Evolutionary conservation across 2,329 filamentous ascomycete species (phyloP).

Genomic region (Xylaria digitata): DNA sequence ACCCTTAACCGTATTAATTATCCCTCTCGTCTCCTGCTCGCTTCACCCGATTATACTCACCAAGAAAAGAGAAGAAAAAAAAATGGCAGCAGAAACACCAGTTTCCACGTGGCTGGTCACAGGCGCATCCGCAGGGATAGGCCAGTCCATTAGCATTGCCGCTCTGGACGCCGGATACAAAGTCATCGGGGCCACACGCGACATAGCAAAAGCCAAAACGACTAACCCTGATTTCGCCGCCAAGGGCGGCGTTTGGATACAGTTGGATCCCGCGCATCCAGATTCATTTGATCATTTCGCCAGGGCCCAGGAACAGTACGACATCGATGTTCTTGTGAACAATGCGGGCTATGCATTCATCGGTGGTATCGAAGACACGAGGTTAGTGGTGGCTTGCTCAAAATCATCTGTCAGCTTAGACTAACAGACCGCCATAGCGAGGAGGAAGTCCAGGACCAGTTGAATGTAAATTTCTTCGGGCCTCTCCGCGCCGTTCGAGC

Average conservation of each 20-base stretch:
- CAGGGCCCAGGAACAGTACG: conserved; percentile 32
- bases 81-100: conserved; percentile 15
- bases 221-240: conserved; percentile 40
- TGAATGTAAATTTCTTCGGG: conserved; percentile 67
- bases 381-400: conserved; percentile 28
- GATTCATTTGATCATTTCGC: conserved; percentile 41
- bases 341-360: conserved; percentile 48
- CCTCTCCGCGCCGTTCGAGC: conserved; percentile 61
- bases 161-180: conserved; percentile 54
- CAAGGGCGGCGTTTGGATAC: conserved; percentile 44
- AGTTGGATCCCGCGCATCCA: conserved; percentile 45
- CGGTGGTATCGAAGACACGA: conserved; percentile 48
- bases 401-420: not conserved
- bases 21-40: not conserved
- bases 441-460: conserved; percentile 54
- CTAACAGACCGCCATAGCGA: conserved; percentile 28
- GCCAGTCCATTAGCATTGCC: conserved; percentile 50
- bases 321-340: conserved; percentile 35
- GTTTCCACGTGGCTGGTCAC: conserved; percentile 53
- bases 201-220: conserved; percentile 38
- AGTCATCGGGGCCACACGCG: conserved; percentile 57
- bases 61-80: not conserved
- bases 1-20: not conserved
- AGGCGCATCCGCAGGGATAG: conserved; percentile 56
- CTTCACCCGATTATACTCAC: not conserved